Percentiles rank a stretch among this genome's conserved stretches.
phyloP scores from a whole-genome alignment of 1,284 basidiomycete species.

The Sanghuangporus sanghuang region DNA sequence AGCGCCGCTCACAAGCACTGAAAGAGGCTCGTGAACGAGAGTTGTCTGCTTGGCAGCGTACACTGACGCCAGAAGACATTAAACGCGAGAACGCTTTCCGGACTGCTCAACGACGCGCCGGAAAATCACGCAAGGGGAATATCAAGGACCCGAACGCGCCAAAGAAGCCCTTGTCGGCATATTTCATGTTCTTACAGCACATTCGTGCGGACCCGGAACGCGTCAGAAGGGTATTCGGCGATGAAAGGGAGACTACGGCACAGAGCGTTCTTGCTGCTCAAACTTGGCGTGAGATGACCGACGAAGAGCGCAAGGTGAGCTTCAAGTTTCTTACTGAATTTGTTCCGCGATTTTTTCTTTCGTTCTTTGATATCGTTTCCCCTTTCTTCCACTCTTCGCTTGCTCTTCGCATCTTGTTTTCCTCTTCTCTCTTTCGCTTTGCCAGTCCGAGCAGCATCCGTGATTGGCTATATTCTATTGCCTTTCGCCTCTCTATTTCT shows the following conservation, averaged over 20 bases:
- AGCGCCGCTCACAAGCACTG: slow-evolving; percentile 72
- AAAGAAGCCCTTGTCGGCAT: slow-evolving; percentile 92
- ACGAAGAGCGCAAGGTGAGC: slow-evolving; percentile 84
- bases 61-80: slow-evolving; percentile 91
- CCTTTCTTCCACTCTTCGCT: background rate
- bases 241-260: slow-evolving; percentile 90
- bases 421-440: slow-evolving; percentile 2
- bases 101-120: slow-evolving; percentile 88
- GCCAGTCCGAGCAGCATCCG: background rate
- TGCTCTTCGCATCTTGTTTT: background rate
- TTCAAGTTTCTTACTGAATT: slow-evolving; percentile 12
- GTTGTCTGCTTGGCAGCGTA: slow-evolving; percentile 80
- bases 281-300: slow-evolving; percentile 88
- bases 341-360: slow-evolving; percentile 16
- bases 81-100: slow-evolving; percentile 90
- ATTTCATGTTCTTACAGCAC: slow-evolving; percentile 91
- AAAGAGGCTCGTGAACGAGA: slow-evolving; percentile 85
- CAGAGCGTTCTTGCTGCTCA: slow-evolving; percentile 92
- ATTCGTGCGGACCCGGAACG: slow-evolving; percentile 73
- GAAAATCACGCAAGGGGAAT: slow-evolving; percentile 90
- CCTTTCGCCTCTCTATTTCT: background rate
- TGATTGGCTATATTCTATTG: background rate
- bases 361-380: background rate
- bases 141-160: slow-evolving; percentile 97
- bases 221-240: slow-evolving; percentile 81